These are phyloP conservation scores for Cryoendolithus antarcticus DNA, from an alignment of 2,329 filamentous ascomycete species.

Conservation along the genomic window DNA sequence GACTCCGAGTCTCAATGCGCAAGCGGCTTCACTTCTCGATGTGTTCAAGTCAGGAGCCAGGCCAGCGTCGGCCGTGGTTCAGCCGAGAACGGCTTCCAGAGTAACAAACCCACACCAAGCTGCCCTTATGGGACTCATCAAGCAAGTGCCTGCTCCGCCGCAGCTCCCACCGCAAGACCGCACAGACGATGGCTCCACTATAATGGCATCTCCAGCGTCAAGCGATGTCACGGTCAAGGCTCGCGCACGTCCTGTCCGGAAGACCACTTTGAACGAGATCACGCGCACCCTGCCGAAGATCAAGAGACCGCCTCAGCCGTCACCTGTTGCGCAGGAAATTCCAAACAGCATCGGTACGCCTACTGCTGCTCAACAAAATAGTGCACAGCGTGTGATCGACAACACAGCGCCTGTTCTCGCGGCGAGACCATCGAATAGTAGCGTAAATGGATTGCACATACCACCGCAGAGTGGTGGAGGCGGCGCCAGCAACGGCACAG, in stretches of 20 bases:
- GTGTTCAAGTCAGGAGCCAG: constrained; percentile 36
- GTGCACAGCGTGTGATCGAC: constrained; percentile 1
- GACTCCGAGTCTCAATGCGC: constrained; percentile 44
- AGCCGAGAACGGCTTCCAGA: constrained; percentile 1
- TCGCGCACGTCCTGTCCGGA: constrained; percentile 8
- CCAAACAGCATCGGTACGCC: constrained; percentile 7
- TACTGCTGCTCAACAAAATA: constrained; percentile 1
- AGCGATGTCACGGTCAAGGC: constrained; percentile 12
- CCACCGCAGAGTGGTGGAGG: too few species aligned
- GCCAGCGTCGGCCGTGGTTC: not conserved
- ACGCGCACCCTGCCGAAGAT: constrained; percentile 20
- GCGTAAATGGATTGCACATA: too few species aligned
- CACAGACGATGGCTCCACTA: not conserved
- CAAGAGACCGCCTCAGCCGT: constrained; percentile 8
- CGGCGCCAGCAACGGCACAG: too few species aligned
- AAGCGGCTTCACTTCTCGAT: constrained; percentile 45
- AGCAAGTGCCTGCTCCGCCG: constrained; percentile 14
- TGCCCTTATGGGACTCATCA: constrained; percentile 34
- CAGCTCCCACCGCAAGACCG: constrained; percentile 4
- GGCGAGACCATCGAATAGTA: too few species aligned
- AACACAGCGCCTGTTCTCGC: constrained; percentile 1
- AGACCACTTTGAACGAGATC: constrained; percentile 20
- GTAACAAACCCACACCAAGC: constrained; percentile 29
- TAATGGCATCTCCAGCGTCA: constrained; percentile 9
- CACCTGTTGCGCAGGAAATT: constrained; percentile 1